phyloP scores from a whole-genome alignment of 1,284 basidiomycete genomes.

The Cryptococcus sp. region DNA sequence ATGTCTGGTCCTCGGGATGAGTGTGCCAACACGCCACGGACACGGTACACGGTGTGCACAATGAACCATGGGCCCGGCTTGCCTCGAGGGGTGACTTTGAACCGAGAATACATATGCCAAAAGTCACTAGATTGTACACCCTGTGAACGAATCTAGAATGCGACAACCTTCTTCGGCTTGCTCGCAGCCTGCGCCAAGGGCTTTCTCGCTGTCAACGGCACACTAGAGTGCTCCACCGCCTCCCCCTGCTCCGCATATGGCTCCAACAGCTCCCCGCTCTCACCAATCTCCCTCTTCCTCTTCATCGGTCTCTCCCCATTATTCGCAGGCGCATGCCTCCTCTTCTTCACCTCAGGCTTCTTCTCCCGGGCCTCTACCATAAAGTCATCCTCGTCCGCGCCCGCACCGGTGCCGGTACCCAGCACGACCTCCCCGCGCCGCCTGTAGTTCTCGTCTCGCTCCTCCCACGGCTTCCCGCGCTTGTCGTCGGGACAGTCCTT shows the following conservation, averaged over 20 bases:
- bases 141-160: constrained; percentile 18
- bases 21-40: too few species aligned
- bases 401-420: constrained; percentile 51
- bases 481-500: constrained; percentile 64
- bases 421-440: constrained; percentile 45
- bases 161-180: constrained; percentile 32
- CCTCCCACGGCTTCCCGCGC: constrained; percentile 45
- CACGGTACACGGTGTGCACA: neutral
- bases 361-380: constrained; percentile 67
- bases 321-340: constrained; percentile 35
- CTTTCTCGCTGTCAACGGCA: constrained; percentile 14
- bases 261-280: constrained; percentile 10
- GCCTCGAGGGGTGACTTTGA: neutral
- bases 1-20: too few species aligned
- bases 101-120: neutral
- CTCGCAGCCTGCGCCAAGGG: neutral
- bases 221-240: neutral
- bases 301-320: constrained; percentile 34
- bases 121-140: neutral
- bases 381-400: constrained; percentile 92
- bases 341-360: constrained; percentile 43
- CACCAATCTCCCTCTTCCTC: constrained; percentile 17
- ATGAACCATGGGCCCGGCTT: neutral
- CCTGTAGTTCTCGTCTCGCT: constrained; percentile 65
- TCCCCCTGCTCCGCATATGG: constrained; percentile 3